These are phyloP conservation scores for Diplocarpon rosae DNA, from an alignment of 2,329 filamentous ascomycete species.

Conservation along the genomic window DNA sequence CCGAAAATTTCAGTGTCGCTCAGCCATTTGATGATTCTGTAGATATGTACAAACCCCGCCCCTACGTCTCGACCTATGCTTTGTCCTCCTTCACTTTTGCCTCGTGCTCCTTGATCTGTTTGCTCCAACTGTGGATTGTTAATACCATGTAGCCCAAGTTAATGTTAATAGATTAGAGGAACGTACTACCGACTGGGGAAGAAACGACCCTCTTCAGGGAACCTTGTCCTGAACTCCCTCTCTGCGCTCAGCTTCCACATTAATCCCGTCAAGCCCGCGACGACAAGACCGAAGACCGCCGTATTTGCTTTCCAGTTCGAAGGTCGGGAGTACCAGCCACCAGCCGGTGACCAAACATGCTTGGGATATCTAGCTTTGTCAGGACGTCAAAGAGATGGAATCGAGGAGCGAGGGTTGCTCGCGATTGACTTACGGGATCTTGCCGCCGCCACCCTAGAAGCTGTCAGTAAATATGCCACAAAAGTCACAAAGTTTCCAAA, in stretches of 20 bases:
- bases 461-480: conserved; percentile 31
- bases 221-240: conserved; percentile 59
- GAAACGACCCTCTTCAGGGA: conserved; percentile 68
- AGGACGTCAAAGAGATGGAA: conserved; percentile 16
- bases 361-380: conserved; percentile 66
- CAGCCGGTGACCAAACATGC: conserved; percentile 97
- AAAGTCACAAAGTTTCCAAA: conserved; percentile 1
- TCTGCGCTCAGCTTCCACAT: conserved; percentile 65
- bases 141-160: conserved; percentile 15
- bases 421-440: conserved; percentile 48
- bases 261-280: conserved; percentile 57
- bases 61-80: conserved; percentile 8
- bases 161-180: neutral
- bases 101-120: conserved; percentile 60
- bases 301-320: conserved; percentile 95
- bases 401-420: conserved; percentile 4
- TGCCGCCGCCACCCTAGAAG: conserved; percentile 65
- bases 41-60: conserved; percentile 22
- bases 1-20: neutral
- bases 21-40: conserved; percentile 17
- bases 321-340: conserved; percentile 95
- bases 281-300: conserved; percentile 55
- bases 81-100: conserved; percentile 36
- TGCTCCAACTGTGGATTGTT: conserved; percentile 50
- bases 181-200: conserved; percentile 77